These are phyloP conservation scores for Staphylotrichum longicolle DNA, from an alignment of 495 filamentous ascomycete genomes.

Conservation along the genomic window DNA sequence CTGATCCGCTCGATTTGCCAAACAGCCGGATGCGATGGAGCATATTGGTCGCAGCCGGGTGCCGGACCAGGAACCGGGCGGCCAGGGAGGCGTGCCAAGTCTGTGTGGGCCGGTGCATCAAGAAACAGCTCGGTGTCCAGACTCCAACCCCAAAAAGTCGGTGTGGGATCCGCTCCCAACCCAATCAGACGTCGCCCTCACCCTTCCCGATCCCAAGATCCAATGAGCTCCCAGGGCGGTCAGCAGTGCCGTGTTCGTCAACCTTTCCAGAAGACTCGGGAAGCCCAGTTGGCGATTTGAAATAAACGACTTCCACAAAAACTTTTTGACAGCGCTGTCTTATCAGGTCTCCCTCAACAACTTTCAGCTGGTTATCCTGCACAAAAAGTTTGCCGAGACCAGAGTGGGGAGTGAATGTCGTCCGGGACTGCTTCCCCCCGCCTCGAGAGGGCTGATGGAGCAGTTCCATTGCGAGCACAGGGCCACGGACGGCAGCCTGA, in stretches of 20 bases:
- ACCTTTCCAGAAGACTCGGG: constrained; percentile 2
- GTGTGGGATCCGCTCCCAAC: constrained; percentile 30
- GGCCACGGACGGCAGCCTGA: constrained; percentile 3
- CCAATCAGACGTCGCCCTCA: constrained; percentile 6
- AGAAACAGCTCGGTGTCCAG: constrained; percentile 24
- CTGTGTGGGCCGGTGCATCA: constrained; percentile 27
- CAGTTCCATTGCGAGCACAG: neutral
- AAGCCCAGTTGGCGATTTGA: too few species aligned
- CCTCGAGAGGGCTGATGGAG: constrained; percentile 13
- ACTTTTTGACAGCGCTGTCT: neutral
- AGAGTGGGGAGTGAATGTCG: too few species aligned
- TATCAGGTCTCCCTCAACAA: neutral
- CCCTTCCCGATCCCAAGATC: neutral
- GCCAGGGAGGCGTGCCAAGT: constrained; percentile 24
- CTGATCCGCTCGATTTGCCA: constrained; percentile 16
- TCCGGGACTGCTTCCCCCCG: constrained; percentile 3
- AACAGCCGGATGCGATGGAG: constrained; percentile 19
- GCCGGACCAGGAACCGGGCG: constrained; percentile 26
- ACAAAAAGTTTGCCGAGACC: too few species aligned
- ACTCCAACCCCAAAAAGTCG: constrained; percentile 38
- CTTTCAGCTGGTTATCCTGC: too few species aligned
- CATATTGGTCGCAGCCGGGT: constrained; percentile 15
- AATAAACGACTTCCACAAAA: neutral
- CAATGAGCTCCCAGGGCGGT: constrained; percentile 6
- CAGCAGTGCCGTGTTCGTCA: neutral